phyloP scores from a whole-genome alignment of 306 rosid species.

The Dicorynia guianensis region DNA sequence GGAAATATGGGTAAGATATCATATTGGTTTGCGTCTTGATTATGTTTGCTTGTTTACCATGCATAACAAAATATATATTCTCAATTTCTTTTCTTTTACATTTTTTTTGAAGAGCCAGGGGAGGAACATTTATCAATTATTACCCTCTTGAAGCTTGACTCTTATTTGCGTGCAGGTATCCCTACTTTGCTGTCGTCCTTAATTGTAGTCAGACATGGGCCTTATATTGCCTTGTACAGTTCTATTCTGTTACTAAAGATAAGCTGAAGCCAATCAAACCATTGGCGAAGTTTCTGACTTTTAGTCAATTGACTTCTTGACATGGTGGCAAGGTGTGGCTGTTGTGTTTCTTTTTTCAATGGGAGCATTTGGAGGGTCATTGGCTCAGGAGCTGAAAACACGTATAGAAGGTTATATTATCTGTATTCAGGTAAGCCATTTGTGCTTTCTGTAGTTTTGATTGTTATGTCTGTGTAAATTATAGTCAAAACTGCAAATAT shows the following conservation, averaged over 20 bases:
- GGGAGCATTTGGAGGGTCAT: slow-evolving; percentile 86
- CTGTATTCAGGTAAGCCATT: slow-evolving; percentile 86
- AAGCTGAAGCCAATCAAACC: slow-evolving; percentile 92
- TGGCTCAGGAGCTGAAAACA: slow-evolving; percentile 83
- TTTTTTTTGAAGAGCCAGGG: neutral
- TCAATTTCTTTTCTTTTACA: slow-evolving; percentile 21
- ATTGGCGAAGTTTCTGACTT: slow-evolving; percentile 83
- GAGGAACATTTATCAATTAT: neutral
- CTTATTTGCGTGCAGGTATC: slow-evolving; percentile 76
- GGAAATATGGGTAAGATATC: slow-evolving; percentile 88
- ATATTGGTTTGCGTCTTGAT: slow-evolving; percentile 1
- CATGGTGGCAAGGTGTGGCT: slow-evolving; percentile 99
- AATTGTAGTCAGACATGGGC: slow-evolving; percentile 99
- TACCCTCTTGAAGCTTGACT: slow-evolving; percentile 40
- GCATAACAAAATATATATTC: slow-evolving; percentile 27
- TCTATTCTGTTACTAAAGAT: slow-evolving; percentile 90
- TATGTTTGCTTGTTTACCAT: slow-evolving; percentile 35
- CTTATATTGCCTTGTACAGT: slow-evolving; percentile 93
- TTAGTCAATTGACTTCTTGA: slow-evolving; percentile 91
- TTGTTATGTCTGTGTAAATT: neutral
- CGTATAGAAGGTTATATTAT: slow-evolving; percentile 95
- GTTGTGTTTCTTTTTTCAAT: slow-evolving; percentile 88
- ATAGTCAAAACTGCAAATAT: slow-evolving; percentile 1
- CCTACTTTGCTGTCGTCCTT: slow-evolving; percentile 91
- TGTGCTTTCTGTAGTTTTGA: slow-evolving; percentile 18